Conservation (phyloP, 2,329 filamentous ascomycete species). For the Thelonectria blattea region DNA sequence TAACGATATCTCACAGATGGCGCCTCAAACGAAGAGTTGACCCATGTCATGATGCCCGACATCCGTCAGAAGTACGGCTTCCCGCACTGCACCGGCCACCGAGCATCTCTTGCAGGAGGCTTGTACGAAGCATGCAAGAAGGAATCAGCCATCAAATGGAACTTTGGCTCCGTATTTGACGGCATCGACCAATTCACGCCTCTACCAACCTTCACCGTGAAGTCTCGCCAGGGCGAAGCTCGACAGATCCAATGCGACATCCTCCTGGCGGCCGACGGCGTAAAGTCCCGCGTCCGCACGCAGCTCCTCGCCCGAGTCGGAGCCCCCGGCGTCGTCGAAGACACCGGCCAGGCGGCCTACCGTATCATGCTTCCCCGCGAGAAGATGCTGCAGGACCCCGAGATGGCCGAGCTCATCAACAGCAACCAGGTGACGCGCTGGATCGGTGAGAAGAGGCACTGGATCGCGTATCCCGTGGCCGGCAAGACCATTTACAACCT, state of each 20-base stretch:
- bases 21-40: constrained; percentile 70
- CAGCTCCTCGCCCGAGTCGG: constrained; percentile 61
- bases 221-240: constrained; percentile 60
- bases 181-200: constrained; percentile 65
- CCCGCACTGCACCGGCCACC: constrained; percentile 81
- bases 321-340: constrained; percentile 61
- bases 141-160: constrained; percentile 69
- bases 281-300: constrained; percentile 58
- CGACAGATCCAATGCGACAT: constrained; percentile 61
- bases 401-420: constrained; percentile 71
- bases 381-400: constrained; percentile 70
- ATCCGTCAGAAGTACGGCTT: constrained; percentile 73
- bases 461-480: constrained; percentile 78
- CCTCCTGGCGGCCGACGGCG: constrained; percentile 60
- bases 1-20: constrained; percentile 56
- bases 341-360: constrained; percentile 79
- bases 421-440: constrained; percentile 72
- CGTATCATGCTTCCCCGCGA: constrained; percentile 76
- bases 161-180: constrained; percentile 65
- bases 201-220: constrained; percentile 64
- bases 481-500: constrained; percentile 71
- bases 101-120: constrained; percentile 71
- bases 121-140: constrained; percentile 74
- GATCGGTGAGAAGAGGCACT: constrained; percentile 77
- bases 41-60: constrained; percentile 72